phyloP scores from a whole-genome alignment of 2,329 filamentous ascomycete genomes.

The Talaromyces atroroseus region DNA sequence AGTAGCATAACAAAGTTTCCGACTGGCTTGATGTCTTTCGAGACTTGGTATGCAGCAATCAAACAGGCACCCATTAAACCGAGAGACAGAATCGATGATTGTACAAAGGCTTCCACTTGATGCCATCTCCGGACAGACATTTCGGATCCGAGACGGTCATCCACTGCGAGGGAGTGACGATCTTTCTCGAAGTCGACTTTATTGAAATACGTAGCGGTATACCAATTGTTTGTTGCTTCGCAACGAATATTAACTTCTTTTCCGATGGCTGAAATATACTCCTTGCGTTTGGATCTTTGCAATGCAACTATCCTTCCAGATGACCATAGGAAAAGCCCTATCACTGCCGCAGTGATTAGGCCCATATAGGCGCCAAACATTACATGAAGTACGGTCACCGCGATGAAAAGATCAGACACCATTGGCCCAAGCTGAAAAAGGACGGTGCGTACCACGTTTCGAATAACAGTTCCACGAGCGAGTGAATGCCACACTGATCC shows the following conservation, averaged over 20 bases:
- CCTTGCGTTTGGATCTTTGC: slow-evolving; percentile 37
- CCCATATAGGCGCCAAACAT: slow-evolving; percentile 60
- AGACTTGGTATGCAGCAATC: slow-evolving; percentile 51
- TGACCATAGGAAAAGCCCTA: slow-evolving; percentile 50
- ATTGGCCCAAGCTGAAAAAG: slow-evolving; percentile 59
- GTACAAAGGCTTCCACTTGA: slow-evolving; percentile 33
- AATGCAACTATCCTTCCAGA: slow-evolving; percentile 34
- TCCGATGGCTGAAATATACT: slow-evolving; percentile 38
- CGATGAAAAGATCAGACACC: slow-evolving; percentile 56
- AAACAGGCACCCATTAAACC: slow-evolving; percentile 47
- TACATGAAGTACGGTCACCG: slow-evolving; percentile 55
- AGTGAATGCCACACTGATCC: slow-evolving; percentile 61
- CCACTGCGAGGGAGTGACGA: slow-evolving; percentile 41
- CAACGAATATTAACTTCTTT: slow-evolving; percentile 51
- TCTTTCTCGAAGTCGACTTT: slow-evolving; percentile 49
- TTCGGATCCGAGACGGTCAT: slow-evolving; percentile 32
- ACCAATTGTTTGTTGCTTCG: slow-evolving; percentile 57
- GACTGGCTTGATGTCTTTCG: slow-evolving; percentile 45
- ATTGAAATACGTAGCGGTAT: slow-evolving; percentile 56
- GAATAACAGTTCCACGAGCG: slow-evolving; percentile 57
- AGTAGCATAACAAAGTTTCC: slow-evolving; percentile 61
- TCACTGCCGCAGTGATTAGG: slow-evolving; percentile 44
- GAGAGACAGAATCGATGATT: slow-evolving; percentile 44
- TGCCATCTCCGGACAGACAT: slow-evolving; percentile 31
- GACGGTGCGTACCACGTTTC: slow-evolving; percentile 54